Conservation (phyloP, 78 protist genomes). For the Polysphondylium violaceum region DNA sequence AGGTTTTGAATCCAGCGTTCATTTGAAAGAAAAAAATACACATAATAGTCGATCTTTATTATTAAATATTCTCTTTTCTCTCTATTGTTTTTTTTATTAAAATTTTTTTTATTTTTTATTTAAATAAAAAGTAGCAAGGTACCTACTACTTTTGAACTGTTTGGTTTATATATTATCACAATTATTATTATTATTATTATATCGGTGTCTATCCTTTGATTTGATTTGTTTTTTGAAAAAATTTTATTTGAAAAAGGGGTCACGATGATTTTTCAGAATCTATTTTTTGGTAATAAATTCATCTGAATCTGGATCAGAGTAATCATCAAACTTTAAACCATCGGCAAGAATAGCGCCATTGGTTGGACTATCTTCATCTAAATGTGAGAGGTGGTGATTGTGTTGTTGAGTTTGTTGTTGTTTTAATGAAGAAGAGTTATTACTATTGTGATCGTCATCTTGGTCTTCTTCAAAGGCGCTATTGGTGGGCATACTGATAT, state of each 20-base stretch:
- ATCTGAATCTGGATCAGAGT: slow-evolving; percentile 59
- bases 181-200: slow-evolving; percentile 39
- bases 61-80: no score
- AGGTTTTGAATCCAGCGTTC: background rate
- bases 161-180: background rate
- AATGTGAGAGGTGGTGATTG: background rate
- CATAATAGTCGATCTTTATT: no score
- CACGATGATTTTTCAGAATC: background rate
- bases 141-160: background rate
- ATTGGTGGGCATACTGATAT: background rate
- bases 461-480: slow-evolving; percentile 9
- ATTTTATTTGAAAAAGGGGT: no score
- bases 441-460: slow-evolving; percentile 14
- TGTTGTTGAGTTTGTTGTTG: background rate
- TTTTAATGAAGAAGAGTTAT: background rate
- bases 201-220: background rate
- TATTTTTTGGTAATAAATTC: slow-evolving; percentile 43
- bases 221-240: no score
- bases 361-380: background rate
- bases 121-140: background rate
- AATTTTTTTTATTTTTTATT: background rate
- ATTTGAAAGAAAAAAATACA: no score
- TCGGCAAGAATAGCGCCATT: slow-evolving; percentile 59
- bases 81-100: no score
- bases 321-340: slow-evolving; percentile 64